Evolutionary conservation across 1,284 basidiomycete species (phyloP).

Genomic region (Irpex rosettiformis): DNA sequence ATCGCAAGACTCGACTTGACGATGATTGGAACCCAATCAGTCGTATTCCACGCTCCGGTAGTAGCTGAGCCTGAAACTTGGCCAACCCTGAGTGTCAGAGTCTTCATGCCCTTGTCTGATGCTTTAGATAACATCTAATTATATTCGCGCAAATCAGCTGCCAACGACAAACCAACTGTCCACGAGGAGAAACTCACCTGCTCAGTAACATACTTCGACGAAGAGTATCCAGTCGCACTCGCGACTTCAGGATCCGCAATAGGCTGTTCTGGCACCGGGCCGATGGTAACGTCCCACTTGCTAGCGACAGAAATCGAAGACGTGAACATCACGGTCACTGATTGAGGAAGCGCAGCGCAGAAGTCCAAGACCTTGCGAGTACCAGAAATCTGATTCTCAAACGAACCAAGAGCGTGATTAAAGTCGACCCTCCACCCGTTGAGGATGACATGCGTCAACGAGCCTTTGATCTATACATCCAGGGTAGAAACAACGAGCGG

Average conservation of each 20-base stretch:
- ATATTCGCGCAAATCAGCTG: too few relatives aligned
- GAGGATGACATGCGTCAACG: slow-evolving; percentile 20
- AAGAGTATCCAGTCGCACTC: slow-evolving; percentile 10
- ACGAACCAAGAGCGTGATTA: slow-evolving; percentile 29
- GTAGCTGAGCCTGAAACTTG: slow-evolving; percentile 15
- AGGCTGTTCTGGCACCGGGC: slow-evolving; percentile 15
- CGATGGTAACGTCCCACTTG: slow-evolving; percentile 10
- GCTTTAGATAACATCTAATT: slow-evolving; percentile 8
- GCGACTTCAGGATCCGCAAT: slow-evolving; percentile 8
- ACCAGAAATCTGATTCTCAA: slow-evolving; percentile 27
- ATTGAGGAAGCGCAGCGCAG: slow-evolving; percentile 9
- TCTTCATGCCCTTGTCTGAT: slow-evolving; percentile 2
- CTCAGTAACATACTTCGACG: slow-evolving; percentile 16
- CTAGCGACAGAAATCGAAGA: slow-evolving; percentile 15
- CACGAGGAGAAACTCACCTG: too few relatives aligned
- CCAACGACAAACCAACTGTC: too few relatives aligned
- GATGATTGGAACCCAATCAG: slow-evolving; percentile 17
- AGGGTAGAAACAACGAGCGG: too few relatives aligned
- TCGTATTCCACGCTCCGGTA: slow-evolving; percentile 16
- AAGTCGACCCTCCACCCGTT: slow-evolving; percentile 34
- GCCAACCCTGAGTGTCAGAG: slow-evolving; percentile 12
- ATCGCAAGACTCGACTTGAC: slow-evolving; percentile 17
- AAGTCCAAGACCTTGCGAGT: slow-evolving; percentile 29
- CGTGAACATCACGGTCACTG: slow-evolving; percentile 11
- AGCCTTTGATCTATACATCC: slow-evolving; percentile 15